phyloP scores from a whole-genome alignment of 2,329 filamentous ascomycete genomes.

The Drechmeria coniospora region DNA sequence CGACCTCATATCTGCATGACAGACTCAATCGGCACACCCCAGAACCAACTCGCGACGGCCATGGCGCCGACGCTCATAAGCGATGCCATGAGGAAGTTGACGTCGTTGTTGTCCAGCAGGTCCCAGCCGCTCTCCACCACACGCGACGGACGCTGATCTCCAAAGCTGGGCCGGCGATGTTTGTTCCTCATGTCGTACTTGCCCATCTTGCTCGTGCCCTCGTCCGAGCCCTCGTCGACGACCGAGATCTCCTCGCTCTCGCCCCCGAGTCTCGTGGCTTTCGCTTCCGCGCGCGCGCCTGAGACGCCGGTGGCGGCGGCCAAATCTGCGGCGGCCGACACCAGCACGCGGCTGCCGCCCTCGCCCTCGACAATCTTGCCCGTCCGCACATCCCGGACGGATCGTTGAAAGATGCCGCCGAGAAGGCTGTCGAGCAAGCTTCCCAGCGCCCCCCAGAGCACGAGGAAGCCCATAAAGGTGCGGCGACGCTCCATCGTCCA shows the following conservation, averaged over 20 bases:
- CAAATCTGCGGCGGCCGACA: conserved; percentile 21
- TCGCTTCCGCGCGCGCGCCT: conserved; percentile 20
- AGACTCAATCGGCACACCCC: conserved; percentile 36
- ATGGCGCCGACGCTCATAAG: conserved; percentile 70
- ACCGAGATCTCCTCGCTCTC: conserved; percentile 24
- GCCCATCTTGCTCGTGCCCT: conserved; percentile 14
- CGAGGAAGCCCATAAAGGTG: conserved; percentile 40
- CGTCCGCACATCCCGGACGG: conserved; percentile 66
- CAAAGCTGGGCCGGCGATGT: conserved; percentile 35
- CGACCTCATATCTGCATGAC: conserved; percentile 14
- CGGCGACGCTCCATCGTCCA: conserved; percentile 34
- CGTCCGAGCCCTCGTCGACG: conserved; percentile 20
- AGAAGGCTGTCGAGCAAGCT: conserved; percentile 79
- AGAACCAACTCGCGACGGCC: conserved; percentile 44
- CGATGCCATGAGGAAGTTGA: conserved; percentile 84
- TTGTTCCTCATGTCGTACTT: conserved; percentile 35
- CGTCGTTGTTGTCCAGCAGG: conserved; percentile 83
- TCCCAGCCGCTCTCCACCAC: conserved; percentile 52
- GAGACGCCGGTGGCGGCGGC: conserved; percentile 11
- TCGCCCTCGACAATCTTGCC: conserved; percentile 83
- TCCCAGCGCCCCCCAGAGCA: conserved; percentile 60
- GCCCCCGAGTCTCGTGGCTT: conserved; percentile 24
- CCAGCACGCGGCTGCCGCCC: conserved; percentile 48
- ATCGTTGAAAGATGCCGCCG: conserved; percentile 71
- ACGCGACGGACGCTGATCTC: conserved; percentile 42